phyloP scores from a whole-genome alignment of 192 early-diverging fungal species.

The Bifiguratus adelaidae region DNA sequence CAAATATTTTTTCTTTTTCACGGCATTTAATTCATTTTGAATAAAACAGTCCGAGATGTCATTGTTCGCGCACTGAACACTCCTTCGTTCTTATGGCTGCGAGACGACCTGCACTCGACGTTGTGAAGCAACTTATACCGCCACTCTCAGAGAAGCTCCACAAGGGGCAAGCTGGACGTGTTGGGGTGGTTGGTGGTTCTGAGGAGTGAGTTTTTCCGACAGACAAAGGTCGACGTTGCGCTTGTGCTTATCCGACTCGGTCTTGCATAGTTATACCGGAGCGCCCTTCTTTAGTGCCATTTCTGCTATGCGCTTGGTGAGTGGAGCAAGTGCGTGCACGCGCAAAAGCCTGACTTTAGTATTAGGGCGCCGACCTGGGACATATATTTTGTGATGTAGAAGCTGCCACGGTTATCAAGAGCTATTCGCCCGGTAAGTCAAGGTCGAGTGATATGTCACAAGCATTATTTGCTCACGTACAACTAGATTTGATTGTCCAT shows the following conservation, averaged over 20 bases:
- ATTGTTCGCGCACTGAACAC: too few relatives aligned
- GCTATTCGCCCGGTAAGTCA: slow-evolving; percentile 29
- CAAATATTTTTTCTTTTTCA: too few relatives aligned
- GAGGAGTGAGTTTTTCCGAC: slow-evolving; percentile 66
- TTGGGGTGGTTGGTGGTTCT: slow-evolving; percentile 72
- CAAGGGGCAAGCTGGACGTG: slow-evolving; percentile 73
- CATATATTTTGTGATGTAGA: slow-evolving; percentile 79
- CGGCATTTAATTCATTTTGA: too few relatives aligned
- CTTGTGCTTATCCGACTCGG: too few relatives aligned
- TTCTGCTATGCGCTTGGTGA: slow-evolving; percentile 56
- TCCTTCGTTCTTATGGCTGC: slow-evolving; percentile 2
- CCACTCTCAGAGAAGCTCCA: slow-evolving; percentile 46
- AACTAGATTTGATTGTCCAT: slow-evolving; percentile 80
- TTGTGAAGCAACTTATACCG: slow-evolving; percentile 39
- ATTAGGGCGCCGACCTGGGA: slow-evolving; percentile 72
- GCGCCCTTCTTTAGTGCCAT: slow-evolving; percentile 87
- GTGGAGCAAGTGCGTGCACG: slow-evolving; percentile 4
- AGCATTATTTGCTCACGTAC: neutral
- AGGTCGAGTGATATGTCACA: neutral
- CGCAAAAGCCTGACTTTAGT: neutral
- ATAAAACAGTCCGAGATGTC: too few relatives aligned
- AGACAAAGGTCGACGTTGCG: too few relatives aligned
- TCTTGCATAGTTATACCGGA: slow-evolving; percentile 63
- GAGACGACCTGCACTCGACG: slow-evolving; percentile 12
- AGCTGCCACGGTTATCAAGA: slow-evolving; percentile 70